Percentiles rank a stretch among this genome's conserved stretches.
phyloP scores from a whole-genome alignment of 1,284 basidiomycete species.

The Irpex rosettiformis region DNA sequence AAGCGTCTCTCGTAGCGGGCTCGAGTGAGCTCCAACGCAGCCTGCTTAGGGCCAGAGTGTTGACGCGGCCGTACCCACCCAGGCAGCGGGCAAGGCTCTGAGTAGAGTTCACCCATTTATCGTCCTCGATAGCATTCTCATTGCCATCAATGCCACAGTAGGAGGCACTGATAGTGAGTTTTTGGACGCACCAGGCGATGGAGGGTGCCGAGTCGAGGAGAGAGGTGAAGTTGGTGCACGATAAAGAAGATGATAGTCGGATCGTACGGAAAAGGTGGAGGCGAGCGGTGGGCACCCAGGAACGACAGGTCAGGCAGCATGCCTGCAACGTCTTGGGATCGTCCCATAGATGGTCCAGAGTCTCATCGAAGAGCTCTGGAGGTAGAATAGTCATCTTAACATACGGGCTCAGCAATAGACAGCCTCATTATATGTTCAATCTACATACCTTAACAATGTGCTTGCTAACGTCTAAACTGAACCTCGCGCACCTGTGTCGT shows the following conservation, averaged over 20 bases:
- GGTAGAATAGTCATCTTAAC: conserved; percentile 16
- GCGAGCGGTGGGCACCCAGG: conserved; percentile 23
- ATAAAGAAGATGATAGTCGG: conserved; percentile 23
- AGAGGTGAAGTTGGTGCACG: conserved; percentile 23
- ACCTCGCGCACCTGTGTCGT: conserved; percentile 4
- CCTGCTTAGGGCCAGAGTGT: conserved; percentile 26
- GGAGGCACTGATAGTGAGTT: conserved; percentile 26
- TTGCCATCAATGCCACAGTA: conserved; percentile 21
- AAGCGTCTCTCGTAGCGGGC: conserved; percentile 22
- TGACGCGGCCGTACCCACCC: conserved; percentile 17
- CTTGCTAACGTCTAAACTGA: not conserved
- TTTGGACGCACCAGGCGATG: conserved; percentile 26
- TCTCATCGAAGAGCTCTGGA: conserved; percentile 29
- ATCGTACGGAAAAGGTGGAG: conserved; percentile 31
- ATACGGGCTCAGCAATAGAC: not conserved
- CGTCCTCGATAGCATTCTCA: conserved; percentile 23
- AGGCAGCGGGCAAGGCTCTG: conserved; percentile 21
- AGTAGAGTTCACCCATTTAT: conserved; percentile 26
- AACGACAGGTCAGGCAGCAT: conserved; percentile 24
- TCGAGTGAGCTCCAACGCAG: conserved; percentile 25
- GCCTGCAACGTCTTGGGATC: conserved; percentile 25
- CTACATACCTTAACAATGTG: not conserved
- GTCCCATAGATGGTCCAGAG: conserved; percentile 31
- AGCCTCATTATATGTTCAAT: not conserved
- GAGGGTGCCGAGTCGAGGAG: conserved; percentile 21